Base-by-base conservation (phyloP, 768 basidiomycete genomes). In the Macrolepiota dolichaula region DNA sequence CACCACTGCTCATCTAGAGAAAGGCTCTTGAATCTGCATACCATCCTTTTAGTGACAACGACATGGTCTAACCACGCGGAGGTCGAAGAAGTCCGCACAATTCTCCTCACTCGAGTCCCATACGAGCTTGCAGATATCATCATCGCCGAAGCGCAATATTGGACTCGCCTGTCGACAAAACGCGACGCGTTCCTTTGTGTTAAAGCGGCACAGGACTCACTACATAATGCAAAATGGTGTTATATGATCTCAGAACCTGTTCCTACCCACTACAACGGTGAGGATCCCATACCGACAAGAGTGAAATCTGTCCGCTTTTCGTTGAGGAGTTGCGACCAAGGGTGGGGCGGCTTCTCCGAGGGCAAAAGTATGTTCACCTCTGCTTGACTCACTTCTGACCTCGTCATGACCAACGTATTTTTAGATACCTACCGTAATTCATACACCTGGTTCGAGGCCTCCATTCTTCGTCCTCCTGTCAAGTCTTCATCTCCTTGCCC, bases 361-460 rank as follows among this genome's bases (percentile, higher is more conserved):
- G 46, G 64, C 25, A 38, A 24, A 63, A 69, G 72, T 72, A 40
- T n/a, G 55, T 52, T 17, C n/a, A 49, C 27, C 27, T 19, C 27
- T 15, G 15, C 24, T 15, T 29, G n/a, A 1, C 29, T 42, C 24
- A 17, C 9, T 50, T 17, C 24, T 51, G 11, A 35, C 29, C n/a
- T 29, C 1, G 35, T n/a, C 40, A 24, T 42, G 35, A n/a, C 9
- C 47, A 25, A 35, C 11, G 10, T 7, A 24, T 7, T 27, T 46
- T 27, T 46, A 76, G 74, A 67, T 5, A 63, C 66, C 6, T 74
- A 73, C 57, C 63, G 70, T 25, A 69, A 68, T 1, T 73, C 74
- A 5, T 70, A 59, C 40, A 71, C 70, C 19, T 76, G 74, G 74
- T 75, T 75, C 24, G 74, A 75, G 57, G 73, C 69, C 1, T 63